Base-by-base conservation (phyloP, 352 stramenopile species). In the Pythium apleroticum region DNA sequence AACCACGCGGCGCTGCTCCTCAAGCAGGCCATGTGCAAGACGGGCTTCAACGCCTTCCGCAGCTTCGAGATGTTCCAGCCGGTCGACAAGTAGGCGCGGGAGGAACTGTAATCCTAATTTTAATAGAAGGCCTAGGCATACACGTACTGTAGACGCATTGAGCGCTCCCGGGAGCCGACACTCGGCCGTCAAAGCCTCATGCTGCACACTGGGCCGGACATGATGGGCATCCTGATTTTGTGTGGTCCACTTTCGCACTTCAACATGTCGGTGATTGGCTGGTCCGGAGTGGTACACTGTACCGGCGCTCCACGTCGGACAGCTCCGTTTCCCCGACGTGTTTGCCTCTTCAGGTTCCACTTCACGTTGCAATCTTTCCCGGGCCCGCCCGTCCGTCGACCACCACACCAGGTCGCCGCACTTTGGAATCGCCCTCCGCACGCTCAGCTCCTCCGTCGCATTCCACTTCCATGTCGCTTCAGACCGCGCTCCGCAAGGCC, bases 401-500 rank as follows among this genome's bases (percentile, higher is more conserved):
- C 45, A 63, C 25, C 45, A 15, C 52, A 58, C 52, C 27, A 53
- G 20, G n/a, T 20, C 43, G 8, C 6, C 22, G n/a, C 57, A 63
- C 57, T 63, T 56, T 45, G 57, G 45, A 63, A 63, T 63, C 57
- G 28, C 20, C 17, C 3, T 25, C 28, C 46, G 4, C 57, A 10
- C 30, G 30, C 11, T 5, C 27, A 20, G 25, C 57, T 55, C 31
- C 11, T 3, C 37, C 25, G 15, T 15, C 20, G 17, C 19, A 48
- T 24, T 27, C 46, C n/a, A 27, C 35, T 39, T 9, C 39, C 52
- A 67, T 67, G 60, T 60, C 43, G 41, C 60, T 68, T 4, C 62
- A 68, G 54, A 48, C 62, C 19, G 54, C 49, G 22, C 45, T 68
- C 54, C 54, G 62, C 30, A 57, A 63, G 54, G 62, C 45, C n/a